Evolutionary conservation across 2,329 filamentous ascomycete genomes (phyloP).

Genomic region (Hortaea werneckii): DNA sequence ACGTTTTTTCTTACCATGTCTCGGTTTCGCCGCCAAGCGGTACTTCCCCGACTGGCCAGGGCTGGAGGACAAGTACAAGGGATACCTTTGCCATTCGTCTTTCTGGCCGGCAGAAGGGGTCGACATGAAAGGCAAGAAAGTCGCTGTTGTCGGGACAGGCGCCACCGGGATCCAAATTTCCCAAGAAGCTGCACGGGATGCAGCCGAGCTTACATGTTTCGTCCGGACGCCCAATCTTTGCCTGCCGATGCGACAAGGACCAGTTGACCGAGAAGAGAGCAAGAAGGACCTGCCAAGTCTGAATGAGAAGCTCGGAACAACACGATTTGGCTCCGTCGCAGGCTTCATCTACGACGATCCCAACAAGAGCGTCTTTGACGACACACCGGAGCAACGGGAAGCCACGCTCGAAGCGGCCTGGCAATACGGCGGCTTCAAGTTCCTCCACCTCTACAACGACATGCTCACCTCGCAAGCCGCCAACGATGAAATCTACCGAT

Average conservation of each 20-base stretch:
- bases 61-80: constrained; percentile 28
- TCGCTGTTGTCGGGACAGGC: constrained; percentile 34
- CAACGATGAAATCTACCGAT: constrained; percentile 33
- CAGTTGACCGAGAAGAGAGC: constrained; percentile 41
- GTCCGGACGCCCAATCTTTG: constrained; percentile 58
- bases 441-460: constrained; percentile 48
- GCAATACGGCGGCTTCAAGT: constrained; percentile 29
- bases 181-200: constrained; percentile 18
- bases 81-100: constrained; percentile 31
- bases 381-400: constrained; percentile 27
- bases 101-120: constrained; percentile 29
- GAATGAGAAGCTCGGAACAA: constrained; percentile 28
- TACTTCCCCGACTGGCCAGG: constrained; percentile 29
- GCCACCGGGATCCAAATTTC: constrained; percentile 28
- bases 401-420: constrained; percentile 32
- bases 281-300: constrained; percentile 8
- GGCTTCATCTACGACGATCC: constrained; percentile 11
- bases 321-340: constrained; percentile 14
- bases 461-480: constrained; percentile 30
- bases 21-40: constrained; percentile 30
- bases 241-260: constrained; percentile 53
- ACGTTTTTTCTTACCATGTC: constrained; percentile 28
- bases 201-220: constrained; percentile 45
- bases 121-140: constrained; percentile 25
- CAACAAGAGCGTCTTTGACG: constrained; percentile 30